phyloP scores from a whole-genome alignment of 208 protist genomes.

The Crithidia mellificae region DNA sequence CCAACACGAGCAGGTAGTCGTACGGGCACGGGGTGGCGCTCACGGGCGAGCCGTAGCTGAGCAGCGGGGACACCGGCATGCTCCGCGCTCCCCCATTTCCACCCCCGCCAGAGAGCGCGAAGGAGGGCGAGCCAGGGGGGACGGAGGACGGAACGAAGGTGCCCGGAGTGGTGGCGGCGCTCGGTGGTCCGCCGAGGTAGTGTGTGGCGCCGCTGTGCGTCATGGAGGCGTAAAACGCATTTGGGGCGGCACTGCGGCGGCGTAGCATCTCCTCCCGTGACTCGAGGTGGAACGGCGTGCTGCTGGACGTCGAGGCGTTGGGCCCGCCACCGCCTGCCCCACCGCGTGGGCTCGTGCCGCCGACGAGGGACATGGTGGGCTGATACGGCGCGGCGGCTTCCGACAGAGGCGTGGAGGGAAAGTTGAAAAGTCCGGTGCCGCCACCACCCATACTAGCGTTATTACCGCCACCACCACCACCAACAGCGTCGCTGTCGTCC shows the following conservation, averaged over 20 bases:
- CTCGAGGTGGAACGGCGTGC: constrained; percentile 64
- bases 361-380: constrained; percentile 13
- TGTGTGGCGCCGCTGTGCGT: constrained; percentile 31
- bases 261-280: constrained; percentile 87
- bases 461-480: too few relatives aligned
- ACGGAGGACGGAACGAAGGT: constrained; percentile 28
- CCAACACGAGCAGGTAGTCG: constrained; percentile 91
- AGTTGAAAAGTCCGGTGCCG: constrained; percentile 24
- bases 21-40: constrained; percentile 58
- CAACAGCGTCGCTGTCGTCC: constrained; percentile 19
- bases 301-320: constrained; percentile 22
- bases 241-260: constrained; percentile 60
- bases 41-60: constrained; percentile 36
- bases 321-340: too few relatives aligned
- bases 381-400: constrained; percentile 28
- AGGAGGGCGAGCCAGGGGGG: constrained; percentile 13
- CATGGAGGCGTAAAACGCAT: constrained; percentile 55
- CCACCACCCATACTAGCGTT: too few relatives aligned
- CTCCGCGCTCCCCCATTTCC: constrained; percentile 31
- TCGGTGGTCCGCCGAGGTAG: constrained; percentile 27
- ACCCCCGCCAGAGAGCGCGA: constrained; percentile 19
- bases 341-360: constrained; percentile 19
- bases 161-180: constrained; percentile 37
- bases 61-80: constrained; percentile 52
- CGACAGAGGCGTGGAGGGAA: constrained; percentile 34